Percentiles rank a stretch among this genome's conserved stretches.
Conservation (phyloP, 345 rosid genomes). For the Pistacia integerrima region DNA sequence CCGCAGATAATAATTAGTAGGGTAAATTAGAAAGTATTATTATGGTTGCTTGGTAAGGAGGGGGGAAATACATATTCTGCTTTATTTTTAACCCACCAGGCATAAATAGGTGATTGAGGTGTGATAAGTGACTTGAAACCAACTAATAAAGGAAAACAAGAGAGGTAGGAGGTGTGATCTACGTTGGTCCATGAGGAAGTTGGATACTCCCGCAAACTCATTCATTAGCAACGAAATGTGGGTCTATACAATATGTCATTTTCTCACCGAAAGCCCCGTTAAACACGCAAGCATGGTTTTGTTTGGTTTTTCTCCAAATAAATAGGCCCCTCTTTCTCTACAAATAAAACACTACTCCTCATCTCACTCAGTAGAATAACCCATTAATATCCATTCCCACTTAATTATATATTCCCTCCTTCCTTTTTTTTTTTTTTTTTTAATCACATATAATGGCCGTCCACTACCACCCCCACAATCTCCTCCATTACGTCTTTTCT, state of each 20-base stretch:
- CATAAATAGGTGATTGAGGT: not conserved
- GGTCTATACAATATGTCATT: constrained; percentile 31
- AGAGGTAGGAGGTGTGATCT: not conserved
- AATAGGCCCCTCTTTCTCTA: constrained; percentile 9
- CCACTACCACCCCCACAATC: not conserved
- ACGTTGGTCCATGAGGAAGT: constrained; percentile 12
- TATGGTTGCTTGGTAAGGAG: no score
- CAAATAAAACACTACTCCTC: not conserved
- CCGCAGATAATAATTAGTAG: no score
- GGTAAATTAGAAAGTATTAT: no score
- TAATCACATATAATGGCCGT: not conserved
- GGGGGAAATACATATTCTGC: no score
- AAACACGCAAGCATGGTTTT: constrained; percentile 40
- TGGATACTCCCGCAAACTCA: constrained; percentile 9
- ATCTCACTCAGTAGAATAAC: no score
- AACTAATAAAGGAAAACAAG: not conserved
- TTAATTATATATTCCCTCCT: not conserved
- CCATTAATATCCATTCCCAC: constrained; percentile 10
- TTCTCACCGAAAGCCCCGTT: constrained; percentile 44
- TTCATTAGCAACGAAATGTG: constrained; percentile 38
- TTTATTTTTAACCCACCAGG: not conserved
- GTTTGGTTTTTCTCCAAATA: constrained; percentile 28
- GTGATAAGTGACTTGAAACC: not conserved
- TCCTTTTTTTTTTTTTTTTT: not conserved
- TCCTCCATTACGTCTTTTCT: not conserved